These are phyloP conservation scores for Calvatia gigantea DNA, from an alignment of 768 basidiomycete species.

Conservation along the genomic window DNA sequence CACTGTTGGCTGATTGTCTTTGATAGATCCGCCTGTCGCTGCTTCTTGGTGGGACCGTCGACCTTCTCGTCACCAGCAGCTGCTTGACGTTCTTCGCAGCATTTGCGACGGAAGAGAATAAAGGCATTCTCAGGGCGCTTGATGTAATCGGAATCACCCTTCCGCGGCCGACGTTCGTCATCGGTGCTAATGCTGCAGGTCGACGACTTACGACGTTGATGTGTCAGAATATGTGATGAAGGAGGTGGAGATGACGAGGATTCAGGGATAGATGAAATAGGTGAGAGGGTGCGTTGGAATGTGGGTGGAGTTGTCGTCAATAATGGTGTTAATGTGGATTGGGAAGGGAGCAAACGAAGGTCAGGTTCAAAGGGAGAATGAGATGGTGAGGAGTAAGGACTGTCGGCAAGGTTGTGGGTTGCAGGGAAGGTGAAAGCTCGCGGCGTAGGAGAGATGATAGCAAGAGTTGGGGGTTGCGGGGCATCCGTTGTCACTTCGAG, in stretches of 20 bases:
- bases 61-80: conserved; percentile 46
- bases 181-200: conserved; percentile 35
- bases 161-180: conserved; percentile 55
- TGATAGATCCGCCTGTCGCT: conserved; percentile 68
- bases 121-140: conserved; percentile 84
- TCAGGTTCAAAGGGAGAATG: conserved; percentile 73
- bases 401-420: conserved; percentile 59
- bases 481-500: conserved; percentile 75
- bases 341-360: conserved; percentile 48
- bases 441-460: conserved; percentile 68
- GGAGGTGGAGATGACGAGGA: conserved; percentile 5
- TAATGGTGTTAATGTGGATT: conserved; percentile 33
- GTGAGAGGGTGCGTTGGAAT: conserved; percentile 11
- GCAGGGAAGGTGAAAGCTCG: conserved; percentile 70
- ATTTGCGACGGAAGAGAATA: conserved; percentile 79
- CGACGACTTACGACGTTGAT: conserved; percentile 52
- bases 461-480: conserved; percentile 47
- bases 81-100: conserved; percentile 67
- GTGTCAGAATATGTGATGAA: conserved; percentile 20
- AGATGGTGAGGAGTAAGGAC: conserved; percentile 66
- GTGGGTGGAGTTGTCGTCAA: conserved; percentile 32
- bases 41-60: conserved; percentile 57
- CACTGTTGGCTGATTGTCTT: conserved; percentile 83
- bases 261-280: conserved; percentile 19
- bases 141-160: conserved; percentile 81